These are phyloP conservation scores for Chenopodium album DNA, from an alignment of 148 eudicot genomes.

Conservation along the genomic window DNA sequence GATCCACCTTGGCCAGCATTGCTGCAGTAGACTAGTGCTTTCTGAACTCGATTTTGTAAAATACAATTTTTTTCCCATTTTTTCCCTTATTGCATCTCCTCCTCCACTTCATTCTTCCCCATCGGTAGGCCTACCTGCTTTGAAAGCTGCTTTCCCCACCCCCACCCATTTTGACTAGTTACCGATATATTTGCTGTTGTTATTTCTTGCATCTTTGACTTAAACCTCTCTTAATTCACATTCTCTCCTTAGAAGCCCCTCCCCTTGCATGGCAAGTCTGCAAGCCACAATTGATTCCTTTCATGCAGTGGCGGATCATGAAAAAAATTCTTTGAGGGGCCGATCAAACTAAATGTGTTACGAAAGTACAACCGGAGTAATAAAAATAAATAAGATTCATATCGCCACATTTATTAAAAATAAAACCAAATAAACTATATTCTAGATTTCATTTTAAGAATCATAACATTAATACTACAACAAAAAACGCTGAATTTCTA, in stretches of 20 bases:
- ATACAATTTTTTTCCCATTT: too few relatives aligned
- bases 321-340: too few relatives aligned
- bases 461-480: too few relatives aligned
- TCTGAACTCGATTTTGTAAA: too few relatives aligned
- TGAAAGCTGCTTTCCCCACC: background rate
- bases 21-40: background rate
- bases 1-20: background rate
- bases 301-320: too few relatives aligned
- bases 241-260: background rate
- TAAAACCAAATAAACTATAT: too few relatives aligned
- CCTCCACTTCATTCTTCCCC: background rate
- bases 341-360: too few relatives aligned
- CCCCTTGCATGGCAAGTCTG: background rate
- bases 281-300: background rate
- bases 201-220: background rate
- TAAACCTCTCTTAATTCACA: background rate
- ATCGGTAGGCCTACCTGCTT: background rate
- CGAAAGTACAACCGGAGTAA: too few relatives aligned
- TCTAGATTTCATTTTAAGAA: too few relatives aligned
- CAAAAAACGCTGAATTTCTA: too few relatives aligned
- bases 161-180: background rate
- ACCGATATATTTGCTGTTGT: background rate
- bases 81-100: background rate
- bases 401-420: too few relatives aligned
- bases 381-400: too few relatives aligned